Evolutionary conservation across 2,329 filamentous ascomycete genomes (phyloP), one percentile per base, ranked within the genome.

Genomic region (Fusarium dimerum): DNA sequence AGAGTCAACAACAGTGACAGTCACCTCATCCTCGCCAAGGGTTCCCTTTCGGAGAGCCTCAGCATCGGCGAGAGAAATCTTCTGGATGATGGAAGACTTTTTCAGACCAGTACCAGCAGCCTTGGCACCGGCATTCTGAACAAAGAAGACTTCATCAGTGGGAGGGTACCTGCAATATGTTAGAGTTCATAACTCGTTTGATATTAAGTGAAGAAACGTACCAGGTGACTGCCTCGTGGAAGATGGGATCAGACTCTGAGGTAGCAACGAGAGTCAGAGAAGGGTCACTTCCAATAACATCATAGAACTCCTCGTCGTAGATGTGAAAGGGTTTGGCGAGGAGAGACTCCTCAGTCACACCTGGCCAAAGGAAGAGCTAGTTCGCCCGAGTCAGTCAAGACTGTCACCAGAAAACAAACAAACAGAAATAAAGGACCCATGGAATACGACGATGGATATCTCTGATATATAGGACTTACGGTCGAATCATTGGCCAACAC

Each of bases 141-240:
- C 78, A 39, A 83, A 83, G 58, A 82, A 82, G 39, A 81, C 69
- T 53, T 82, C 79, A 17, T 82, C 75, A 0, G 76, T 80, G 1
- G 72, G 72, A 17, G 63, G 68, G 20, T 73, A 76, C 61, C 65
- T 67, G 0, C 2, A 39, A 11, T 43, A 20, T 36, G 38, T 47
- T 43, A 54, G 12, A 18, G 5, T 9, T 6, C 11, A n/a, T 1
- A 1, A 3, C 13, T 2, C 54, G 3, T 45, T 43, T 26, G 16
- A 1, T 38, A 30, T 3, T 6, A 16, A 13, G 15, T 2, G 3
- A 1, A 2, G 18, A 0, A 3, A 55, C 60, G 9, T 40, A 64
- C 78, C 78, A 84, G 1, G 81, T 73, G 10, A 80, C 77, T 6
- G 80, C 81, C 57, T 84, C 81, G 49, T 84, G 81, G 42, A 81